These are phyloP conservation scores for Wallacemonas collosoma DNA, from an alignment of 208 protist species.

Conservation along the genomic window DNA sequence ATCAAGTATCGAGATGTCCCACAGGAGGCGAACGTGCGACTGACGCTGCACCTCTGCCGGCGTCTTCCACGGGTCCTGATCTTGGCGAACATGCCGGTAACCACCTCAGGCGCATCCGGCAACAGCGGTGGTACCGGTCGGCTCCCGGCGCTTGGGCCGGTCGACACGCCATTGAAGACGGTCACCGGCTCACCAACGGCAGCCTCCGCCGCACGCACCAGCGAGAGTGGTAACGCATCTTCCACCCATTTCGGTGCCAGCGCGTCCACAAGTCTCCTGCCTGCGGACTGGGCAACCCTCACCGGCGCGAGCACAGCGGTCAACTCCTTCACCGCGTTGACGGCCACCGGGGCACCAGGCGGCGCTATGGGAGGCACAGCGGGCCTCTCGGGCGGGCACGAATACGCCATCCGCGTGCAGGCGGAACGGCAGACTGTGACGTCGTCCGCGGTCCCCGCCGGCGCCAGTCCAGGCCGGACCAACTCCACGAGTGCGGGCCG, in stretches of 20 bases:
- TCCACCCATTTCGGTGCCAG: not conserved
- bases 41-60: conserved; percentile 59
- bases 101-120: no score
- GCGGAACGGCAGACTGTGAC: conserved; percentile 32
- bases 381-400: conserved; percentile 8
- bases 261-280: not conserved
- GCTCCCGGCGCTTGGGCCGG: not conserved
- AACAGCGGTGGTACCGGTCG: no score
- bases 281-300: not conserved
- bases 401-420: conserved; percentile 29
- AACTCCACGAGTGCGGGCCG: conserved; percentile 5
- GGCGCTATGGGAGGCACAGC: not conserved
- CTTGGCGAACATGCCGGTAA: not conserved
- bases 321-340: not conserved
- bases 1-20: conserved; percentile 30
- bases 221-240: not conserved
- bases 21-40: conserved; percentile 37
- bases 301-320: not conserved
- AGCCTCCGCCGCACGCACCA: not conserved
- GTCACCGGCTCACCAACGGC: not conserved
- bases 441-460: conserved; percentile 24
- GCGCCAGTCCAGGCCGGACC: not conserved
- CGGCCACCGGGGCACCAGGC: not conserved
- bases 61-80: conserved; percentile 26
- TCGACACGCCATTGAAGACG: not conserved